Evolutionary conservation across 2,329 filamentous ascomycete species (phyloP), one percentile per base, ranked within the genome.

Genomic region (Hypoxylon sp.): DNA sequence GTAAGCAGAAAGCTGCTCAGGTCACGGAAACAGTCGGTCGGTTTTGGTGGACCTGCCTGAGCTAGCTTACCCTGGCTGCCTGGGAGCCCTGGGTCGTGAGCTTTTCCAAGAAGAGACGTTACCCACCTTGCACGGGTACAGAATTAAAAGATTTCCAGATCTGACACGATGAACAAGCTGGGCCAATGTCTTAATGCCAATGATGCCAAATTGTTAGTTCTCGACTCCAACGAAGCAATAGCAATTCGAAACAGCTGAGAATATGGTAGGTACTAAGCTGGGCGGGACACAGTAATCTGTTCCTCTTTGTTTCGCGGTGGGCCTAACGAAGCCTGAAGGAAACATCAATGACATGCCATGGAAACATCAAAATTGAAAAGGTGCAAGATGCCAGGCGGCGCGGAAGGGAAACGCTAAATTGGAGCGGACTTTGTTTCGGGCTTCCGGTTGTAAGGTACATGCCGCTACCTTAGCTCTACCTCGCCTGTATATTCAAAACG

Each of bases 381-480:
- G 39, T 53, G 37, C 50, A 27, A 63, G 27, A 62, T 47, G 31
- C 44, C 53, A 67, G 35, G 37, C 56, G 53, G 58, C 53, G 27
- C 54, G 50, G 51, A 47, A 60, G 47, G 46, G 51, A 46, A 56
- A 46, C 35, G 13, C 51, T 68, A 53, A 55, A 64, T 52, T 58
- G 64, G 53, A 58, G 65, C 65, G 67, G 68, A 70, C 46, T 65
- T 61, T 62, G 58, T 65, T 55, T 68, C 65, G 65, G 53, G 24
- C 58, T 68, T 63, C 68, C 65, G 65, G 55, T 44, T 13, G 39
- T 42, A 17, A 61, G 54, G 44, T 51, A 62, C 29, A 35, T 47
- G 11, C 47, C 47, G 47, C 27, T 32, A 39, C 39, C 8, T 10
- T 47, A 6, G 19, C 35, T 31, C 19, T 54, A 54, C 50, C 31